Conservation (phyloP, 345 rosid genomes). For the Eutrema yunnanense region DNA sequence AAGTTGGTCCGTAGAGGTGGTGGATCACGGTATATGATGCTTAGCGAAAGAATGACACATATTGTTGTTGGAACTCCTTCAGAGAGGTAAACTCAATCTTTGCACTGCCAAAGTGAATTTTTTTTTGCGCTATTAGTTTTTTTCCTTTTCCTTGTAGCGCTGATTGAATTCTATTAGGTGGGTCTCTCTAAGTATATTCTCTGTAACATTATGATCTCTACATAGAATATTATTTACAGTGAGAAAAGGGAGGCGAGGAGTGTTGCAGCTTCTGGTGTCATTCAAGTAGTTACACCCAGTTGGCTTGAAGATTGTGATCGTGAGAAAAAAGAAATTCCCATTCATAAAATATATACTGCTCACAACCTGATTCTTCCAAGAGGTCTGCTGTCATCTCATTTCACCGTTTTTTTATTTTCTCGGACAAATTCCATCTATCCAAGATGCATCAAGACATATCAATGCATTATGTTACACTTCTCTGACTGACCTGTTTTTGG, state of each 20-base stretch:
- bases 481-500: slow-evolving; percentile 22
- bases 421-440: neutral
- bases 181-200: slow-evolving; percentile 7
- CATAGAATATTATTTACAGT: slow-evolving; percentile 32
- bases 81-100: slow-evolving; percentile 60
- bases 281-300: slow-evolving; percentile 61
- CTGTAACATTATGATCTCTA: slow-evolving; percentile 9
- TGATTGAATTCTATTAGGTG: neutral
- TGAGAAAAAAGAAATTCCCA: slow-evolving; percentile 69
- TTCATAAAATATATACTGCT: slow-evolving; percentile 58
- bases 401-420: neutral
- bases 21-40: slow-evolving; percentile 64
- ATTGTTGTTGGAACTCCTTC: slow-evolving; percentile 82
- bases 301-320: slow-evolving; percentile 95
- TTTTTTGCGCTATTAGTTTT: neutral
- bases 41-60: slow-evolving; percentile 75
- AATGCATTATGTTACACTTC: slow-evolving; percentile 1
- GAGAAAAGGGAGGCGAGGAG: slow-evolving; percentile 75
- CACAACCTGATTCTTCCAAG: slow-evolving; percentile 68
- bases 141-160: neutral
- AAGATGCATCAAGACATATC: slow-evolving; percentile 8
- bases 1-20: slow-evolving; percentile 77
- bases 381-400: slow-evolving; percentile 46
- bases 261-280: slow-evolving; percentile 79
- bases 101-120: neutral